Evolutionary conservation across 2,329 filamentous ascomycete genomes (phyloP), one percentile per base, ranked within the genome.

Genomic region (Alternaria triticina): DNA sequence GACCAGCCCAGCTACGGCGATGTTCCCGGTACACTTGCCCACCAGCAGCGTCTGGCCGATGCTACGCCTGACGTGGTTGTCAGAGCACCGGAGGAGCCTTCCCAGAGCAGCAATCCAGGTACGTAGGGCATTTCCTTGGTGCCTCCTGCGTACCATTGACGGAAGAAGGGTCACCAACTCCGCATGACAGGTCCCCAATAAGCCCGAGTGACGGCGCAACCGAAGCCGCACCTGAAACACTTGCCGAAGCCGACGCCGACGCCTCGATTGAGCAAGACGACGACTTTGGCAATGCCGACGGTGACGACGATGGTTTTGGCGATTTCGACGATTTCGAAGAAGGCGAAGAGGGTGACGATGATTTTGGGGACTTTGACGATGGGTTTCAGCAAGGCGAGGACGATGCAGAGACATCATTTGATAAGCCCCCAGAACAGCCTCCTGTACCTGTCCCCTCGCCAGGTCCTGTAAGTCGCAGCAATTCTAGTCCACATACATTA

Each of bases 311-410:
- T 59, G 67, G 67, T 12, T 70, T 70, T 69, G 72, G 68, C 66
- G 90, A 92, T 73, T 92, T 92, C 80, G 89, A 89, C 75, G 86
- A 90, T 65, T 88, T 89, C 74, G 84, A 85, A 73, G 81, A 84
- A 69, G 82, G 87, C 67, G 83, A 83, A 57, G 78, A 80, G 45
- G 83, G 76, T 49, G 67, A 68, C 40, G 61, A 59, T 52, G 83
- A 85, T 72, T 85, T 85, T 80, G 84, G 83, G 65, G 84, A 85
- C 72, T 85, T 86, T 73, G 84, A 84, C 70, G 83, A 83, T 74
- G 80, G 77, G 64, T 81, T 82, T 76, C 77, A 78, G 71, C 76
- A 80, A 71, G 76, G 78, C 70, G 74, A 77, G 68, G 70, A 76
- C 65, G 72, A 79, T 68, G 70, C 73, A 72, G 74, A 79, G 71